Base-by-base conservation (phyloP, 2,329 filamentous ascomycete genomes). In the Penicillium sp. region DNA sequence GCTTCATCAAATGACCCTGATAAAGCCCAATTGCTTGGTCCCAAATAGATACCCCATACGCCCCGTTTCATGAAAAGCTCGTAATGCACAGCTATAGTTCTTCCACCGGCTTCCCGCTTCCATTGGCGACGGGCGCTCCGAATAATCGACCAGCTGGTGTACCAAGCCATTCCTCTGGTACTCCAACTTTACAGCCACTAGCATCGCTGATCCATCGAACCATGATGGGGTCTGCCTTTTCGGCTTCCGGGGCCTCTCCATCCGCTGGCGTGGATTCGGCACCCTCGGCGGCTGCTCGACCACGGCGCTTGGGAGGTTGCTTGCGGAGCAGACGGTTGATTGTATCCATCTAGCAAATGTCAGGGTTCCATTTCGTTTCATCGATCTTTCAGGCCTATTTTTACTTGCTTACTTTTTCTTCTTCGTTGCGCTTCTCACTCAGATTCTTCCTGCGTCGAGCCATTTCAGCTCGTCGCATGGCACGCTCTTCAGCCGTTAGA, bases 391-490 rank as follows among this genome's bases (percentile, higher is more conserved):
- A 12, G 15, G 29, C 46, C 8, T 2, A 22, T 22, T 22, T 4
- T 37, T 22, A 26, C 8, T 9, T 23, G 25, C 84, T 27, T 67
- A 86, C 86, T 81, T 90, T 90, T 71, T 90, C 88, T 74, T 90
- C 88, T 66, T 90, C 87, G 53, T 89, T 88, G n/a, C 87, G 82
- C 75, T 89, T 89, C 73, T 90, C 88, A 55, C 85, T 88, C 29
- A 90, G 77, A 60, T 90, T 89, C 75, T 90, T 90, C 57, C 88
- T 78, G 51, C 88, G 81, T 53, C 88, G 78, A 8, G 88, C 88
- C 87, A 90, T 90, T 69, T 90, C 88, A 7, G 86, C 85, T 53
- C 88, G 79, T 47, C 88, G 82, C 83, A 89, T 89, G 45, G 85
- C 85, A 67, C 88, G 85, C 67, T 90, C 88, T 68, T 89, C 88